A percentile compares a stretch with the other conserved stretches of the same genome.
Evolutionary conservation across 768 basidiomycete genomes (phyloP).

Genomic region (Mrakia frigida): DNA sequence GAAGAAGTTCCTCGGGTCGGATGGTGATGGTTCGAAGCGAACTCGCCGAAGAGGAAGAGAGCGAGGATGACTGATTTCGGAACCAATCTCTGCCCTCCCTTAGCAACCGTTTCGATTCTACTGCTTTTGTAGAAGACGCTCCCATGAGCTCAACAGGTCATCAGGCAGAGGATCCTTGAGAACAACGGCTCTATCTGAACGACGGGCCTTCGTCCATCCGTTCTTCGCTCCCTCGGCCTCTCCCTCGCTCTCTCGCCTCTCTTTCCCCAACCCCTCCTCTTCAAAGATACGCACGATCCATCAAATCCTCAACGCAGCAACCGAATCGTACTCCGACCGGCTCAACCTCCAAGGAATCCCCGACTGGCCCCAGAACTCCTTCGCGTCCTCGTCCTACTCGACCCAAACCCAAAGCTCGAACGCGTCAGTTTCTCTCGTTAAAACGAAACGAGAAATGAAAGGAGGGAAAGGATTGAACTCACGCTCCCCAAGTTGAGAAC

Average conservation of each 20-base stretch:
- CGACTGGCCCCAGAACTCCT: conserved; percentile 88
- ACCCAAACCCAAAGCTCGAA: neutral
- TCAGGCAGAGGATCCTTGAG: too few relatives aligned
- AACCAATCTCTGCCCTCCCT: too few relatives aligned
- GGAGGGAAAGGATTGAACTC: conserved; percentile 38
- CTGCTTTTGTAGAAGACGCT: too few relatives aligned
- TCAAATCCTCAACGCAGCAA: conserved; percentile 57
- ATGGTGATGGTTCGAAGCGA: too few relatives aligned
- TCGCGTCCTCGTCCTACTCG: conserved; percentile 80
- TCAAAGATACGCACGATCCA: too few relatives aligned
- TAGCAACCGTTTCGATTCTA: too few relatives aligned
- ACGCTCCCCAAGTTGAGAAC: conserved; percentile 81
- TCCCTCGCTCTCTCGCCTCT: neutral
- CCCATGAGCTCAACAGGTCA: too few relatives aligned
- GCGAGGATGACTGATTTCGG: too few relatives aligned
- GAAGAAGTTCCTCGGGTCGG: too few relatives aligned
- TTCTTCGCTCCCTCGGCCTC: neutral
- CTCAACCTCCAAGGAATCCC: conserved; percentile 84
- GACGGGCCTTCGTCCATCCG: too few relatives aligned
- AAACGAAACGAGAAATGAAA: neutral
- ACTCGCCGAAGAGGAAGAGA: too few relatives aligned
- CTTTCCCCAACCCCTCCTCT: neutral
- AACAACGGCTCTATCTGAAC: too few relatives aligned
- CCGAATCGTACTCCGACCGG: conserved; percentile 66
- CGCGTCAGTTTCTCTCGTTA: neutral